A percentile compares a stretch with the other conserved stretches of the same genome.
phyloP scores from a whole-genome alignment of 148 eudicot genomes.

The Nepenthes gracilis region DNA sequence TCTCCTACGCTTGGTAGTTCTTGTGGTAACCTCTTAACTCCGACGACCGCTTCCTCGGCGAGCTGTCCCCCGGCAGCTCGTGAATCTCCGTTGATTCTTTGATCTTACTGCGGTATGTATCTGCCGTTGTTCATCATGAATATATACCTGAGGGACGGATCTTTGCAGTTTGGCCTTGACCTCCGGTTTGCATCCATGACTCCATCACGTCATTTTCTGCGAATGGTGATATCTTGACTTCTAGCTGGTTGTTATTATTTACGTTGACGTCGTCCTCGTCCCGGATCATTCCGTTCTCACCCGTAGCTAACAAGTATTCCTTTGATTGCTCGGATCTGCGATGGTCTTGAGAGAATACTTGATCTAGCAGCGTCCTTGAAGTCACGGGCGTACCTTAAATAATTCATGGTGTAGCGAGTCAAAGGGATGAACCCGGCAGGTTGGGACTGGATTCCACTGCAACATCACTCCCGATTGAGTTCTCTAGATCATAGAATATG shows the following conservation, averaged over 20 bases:
- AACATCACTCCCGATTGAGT: conserved; percentile 48
- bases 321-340: conserved; percentile 2
- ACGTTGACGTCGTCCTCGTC: not conserved
- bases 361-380: conserved; percentile 47
- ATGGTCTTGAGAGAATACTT: conserved; percentile 37
- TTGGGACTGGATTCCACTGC: conserved; percentile 51
- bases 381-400: conserved; percentile 57
- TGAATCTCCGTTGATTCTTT: conserved; percentile 56
- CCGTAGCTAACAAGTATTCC: conserved; percentile 6
- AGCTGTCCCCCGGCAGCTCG: conserved; percentile 43
- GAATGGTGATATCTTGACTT: conserved; percentile 19
- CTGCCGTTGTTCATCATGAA: conserved; percentile 83
- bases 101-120: conserved; percentile 66
- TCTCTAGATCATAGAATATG: conserved; percentile 63
- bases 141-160: conserved; percentile 37
- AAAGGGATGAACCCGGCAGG: conserved; percentile 80
- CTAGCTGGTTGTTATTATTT: conserved; percentile 6
- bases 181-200: conserved; percentile 47
- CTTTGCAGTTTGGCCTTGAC: conserved; percentile 56
- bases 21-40: conserved; percentile 66
- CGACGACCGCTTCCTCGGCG: conserved; percentile 46
- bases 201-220: conserved; percentile 27
- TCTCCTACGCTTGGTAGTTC: conserved; percentile 68
- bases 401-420: conserved; percentile 83
- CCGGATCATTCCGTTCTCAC: conserved; percentile 5